Conservation (phyloP, 345 rosid genomes). For the Aethionema arabicum region DNA sequence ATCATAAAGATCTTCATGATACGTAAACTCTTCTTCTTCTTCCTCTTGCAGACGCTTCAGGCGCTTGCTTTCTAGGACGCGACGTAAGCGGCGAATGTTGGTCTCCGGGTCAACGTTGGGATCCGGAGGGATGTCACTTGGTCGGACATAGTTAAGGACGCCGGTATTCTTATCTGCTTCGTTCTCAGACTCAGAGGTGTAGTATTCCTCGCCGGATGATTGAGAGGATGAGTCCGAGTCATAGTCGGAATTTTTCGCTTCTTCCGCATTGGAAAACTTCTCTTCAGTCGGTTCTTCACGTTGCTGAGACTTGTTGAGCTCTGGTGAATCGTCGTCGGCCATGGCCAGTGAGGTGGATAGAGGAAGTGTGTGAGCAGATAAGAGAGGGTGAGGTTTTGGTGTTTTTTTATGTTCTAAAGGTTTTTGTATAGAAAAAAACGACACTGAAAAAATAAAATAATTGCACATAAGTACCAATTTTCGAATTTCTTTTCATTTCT, state of each 20-base stretch:
- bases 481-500: neutral
- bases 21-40: constrained; percentile 40
- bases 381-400: constrained; percentile 32
- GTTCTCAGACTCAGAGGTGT: constrained; percentile 42
- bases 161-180: constrained; percentile 24
- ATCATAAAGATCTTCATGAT: constrained; percentile 50
- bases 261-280: constrained; percentile 25
- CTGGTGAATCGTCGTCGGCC: constrained; percentile 40
- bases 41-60: constrained; percentile 46
- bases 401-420: constrained; percentile 19
- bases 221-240: constrained; percentile 50
- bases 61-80: constrained; percentile 43
- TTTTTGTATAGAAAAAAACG: constrained; percentile 12
- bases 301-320: constrained; percentile 34
- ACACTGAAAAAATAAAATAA: constrained; percentile 1
- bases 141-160: constrained; percentile 36
- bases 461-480: constrained; percentile 11
- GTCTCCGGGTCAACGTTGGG: constrained; percentile 47
- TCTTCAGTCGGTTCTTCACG: constrained; percentile 8
- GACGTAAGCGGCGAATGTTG: constrained; percentile 49
- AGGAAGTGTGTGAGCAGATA: constrained; percentile 32
- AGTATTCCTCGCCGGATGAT: constrained; percentile 26
- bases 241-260: constrained; percentile 31
- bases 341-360: constrained; percentile 32
- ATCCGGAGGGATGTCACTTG: constrained; percentile 44